A percentile compares a stretch with the other conserved stretches of the same genome.
Evolutionary conservation across 2,329 filamentous ascomycete genomes (phyloP).

Genomic region (Emmonsia crescens): DNA sequence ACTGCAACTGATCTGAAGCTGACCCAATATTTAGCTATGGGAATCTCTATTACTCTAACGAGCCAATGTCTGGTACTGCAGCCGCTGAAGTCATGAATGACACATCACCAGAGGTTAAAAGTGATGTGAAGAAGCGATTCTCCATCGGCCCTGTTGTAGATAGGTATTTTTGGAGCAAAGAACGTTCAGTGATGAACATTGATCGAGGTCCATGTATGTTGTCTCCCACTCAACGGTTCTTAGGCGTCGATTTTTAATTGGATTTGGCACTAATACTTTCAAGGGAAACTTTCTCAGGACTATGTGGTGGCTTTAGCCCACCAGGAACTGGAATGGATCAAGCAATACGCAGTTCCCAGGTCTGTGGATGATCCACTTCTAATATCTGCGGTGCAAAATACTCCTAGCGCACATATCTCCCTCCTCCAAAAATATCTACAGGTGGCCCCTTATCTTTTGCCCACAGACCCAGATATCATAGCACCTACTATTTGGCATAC

Average conservation of each 20-base stretch:
- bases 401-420: constrained; percentile 21
- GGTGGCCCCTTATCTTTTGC: constrained; percentile 22
- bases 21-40: neutral
- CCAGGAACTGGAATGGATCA: constrained; percentile 28
- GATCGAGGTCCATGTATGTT: constrained; percentile 32
- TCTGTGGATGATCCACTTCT: constrained; percentile 17
- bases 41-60: neutral
- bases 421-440: constrained; percentile 26
- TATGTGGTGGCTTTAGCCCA: constrained; percentile 24
- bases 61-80: neutral
- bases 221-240: constrained; percentile 3
- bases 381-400: constrained; percentile 19
- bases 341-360: constrained; percentile 18
- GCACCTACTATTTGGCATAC: constrained; percentile 29
- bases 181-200: constrained; percentile 25
- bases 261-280: constrained; percentile 7
- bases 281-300: constrained; percentile 24
- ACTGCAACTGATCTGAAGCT: neutral
- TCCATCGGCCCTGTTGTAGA: constrained; percentile 29
- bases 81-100: constrained; percentile 1
- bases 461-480: constrained; percentile 15
- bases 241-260: neutral
- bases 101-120: constrained; percentile 20
- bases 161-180: constrained; percentile 25
- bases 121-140: constrained; percentile 22